Evolutionary conservation across 805 yeast species (phyloP).

Genomic region (Myxozyma udenii): DNA sequence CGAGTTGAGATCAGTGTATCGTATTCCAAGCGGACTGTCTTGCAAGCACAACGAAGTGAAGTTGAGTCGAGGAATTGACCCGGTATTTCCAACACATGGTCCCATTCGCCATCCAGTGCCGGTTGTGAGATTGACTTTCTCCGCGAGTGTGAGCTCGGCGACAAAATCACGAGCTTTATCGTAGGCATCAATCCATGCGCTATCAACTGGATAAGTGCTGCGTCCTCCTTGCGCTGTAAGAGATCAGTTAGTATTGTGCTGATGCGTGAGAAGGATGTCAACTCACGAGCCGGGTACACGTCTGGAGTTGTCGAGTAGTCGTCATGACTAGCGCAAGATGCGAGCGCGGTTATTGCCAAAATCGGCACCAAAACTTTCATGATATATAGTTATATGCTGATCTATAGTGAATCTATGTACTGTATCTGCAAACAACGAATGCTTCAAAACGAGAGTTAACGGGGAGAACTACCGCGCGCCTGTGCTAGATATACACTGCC

Average conservation of each 20-base stretch:
- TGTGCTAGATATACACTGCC: no score
- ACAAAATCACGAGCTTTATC: conserved; percentile 55
- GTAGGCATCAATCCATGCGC: conserved; percentile 57
- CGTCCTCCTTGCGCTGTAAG: conserved; percentile 22
- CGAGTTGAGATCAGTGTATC: conserved; percentile 55
- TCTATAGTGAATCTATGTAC: no score
- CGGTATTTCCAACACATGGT: conserved; percentile 61
- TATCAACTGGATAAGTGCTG: neutral
- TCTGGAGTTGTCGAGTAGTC: neutral
- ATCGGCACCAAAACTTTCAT: no score
- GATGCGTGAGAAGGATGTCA: neutral
- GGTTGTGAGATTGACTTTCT: conserved; percentile 60
- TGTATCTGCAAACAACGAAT: no score
- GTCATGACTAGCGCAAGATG: no score
- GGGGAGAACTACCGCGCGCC: no score
- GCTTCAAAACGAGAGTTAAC: no score
- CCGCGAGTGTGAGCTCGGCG: conserved; percentile 54
- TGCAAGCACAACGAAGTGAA: conserved; percentile 57
- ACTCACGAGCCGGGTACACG: conserved; percentile 12
- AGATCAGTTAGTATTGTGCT: neutral
- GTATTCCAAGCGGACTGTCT: conserved; percentile 62
- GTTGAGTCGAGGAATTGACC: conserved; percentile 53
- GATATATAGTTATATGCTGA: no score
- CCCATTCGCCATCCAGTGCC: conserved; percentile 66
- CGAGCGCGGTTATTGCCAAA: no score